Evolutionary conservation across 306 rosid genomes (phyloP), one percentile per base, ranked within the genome.

Genomic region (Canavalia gladiata): DNA sequence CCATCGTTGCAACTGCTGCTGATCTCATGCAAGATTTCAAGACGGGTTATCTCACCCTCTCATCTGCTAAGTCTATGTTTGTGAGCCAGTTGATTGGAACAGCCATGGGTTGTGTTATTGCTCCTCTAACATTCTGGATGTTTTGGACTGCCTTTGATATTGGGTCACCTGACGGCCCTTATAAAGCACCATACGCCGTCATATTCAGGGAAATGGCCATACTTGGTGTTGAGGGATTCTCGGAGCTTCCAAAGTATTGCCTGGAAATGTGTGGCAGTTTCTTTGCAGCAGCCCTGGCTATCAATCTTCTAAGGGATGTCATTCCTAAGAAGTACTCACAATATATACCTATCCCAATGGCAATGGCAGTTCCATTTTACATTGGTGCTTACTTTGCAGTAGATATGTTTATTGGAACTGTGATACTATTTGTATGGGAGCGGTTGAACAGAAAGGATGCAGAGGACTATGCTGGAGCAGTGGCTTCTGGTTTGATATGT

Each of bases 21-120:
- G 98, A 96, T 87, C 99, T 96, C 84, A 96, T 96, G 99, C 99
- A 96, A 90, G 99, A 96, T 87, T 96, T 96, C 87, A 96, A 93
- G 93, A 92, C 98, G 0, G 98, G 98, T 72, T 96, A 96, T 87
- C 97, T 96, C 75, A 96, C 97, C 62, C 87, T 90, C 45, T 96
- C 99, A 6, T 96, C 97, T 0, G 97, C 97, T 0, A 96, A 80
- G 88, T 93, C 97, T n/a, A 96, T 93, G 99, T 93, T 96, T 52
- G 89, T 93, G 72, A 92, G 97, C 86, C 98, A 92, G 77, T 31
- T 93, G 52, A 81, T 93, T 4, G 99, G 99, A 49, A 93, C 99
- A 74, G 98, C 94, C 68, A 89, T 96, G 97, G 98, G 99, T 9
- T 92, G 98, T 39, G 77, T 94, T 75, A 91, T 96, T 68, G 99